Base-by-base conservation (phyloP, 805 yeast genomes). In the Wickerhamiella vanderwaltii region DNA sequence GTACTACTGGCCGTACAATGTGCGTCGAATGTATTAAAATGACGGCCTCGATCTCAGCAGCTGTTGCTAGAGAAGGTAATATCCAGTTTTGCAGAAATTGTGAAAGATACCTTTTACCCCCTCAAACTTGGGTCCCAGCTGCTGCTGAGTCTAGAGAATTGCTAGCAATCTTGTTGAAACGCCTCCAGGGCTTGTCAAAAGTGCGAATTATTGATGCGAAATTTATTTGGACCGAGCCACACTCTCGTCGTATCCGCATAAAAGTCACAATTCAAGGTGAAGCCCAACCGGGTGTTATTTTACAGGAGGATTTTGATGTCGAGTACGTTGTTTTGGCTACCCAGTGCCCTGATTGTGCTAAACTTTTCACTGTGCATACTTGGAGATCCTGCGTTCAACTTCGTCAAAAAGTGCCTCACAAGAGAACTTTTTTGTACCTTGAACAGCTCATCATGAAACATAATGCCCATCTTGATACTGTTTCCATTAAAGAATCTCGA, bases 291-390 rank as follows among this genome's bases (percentile, higher is more conserved):
- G 85, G 84, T 57, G 86, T 94, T 18, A 85, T 88, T 49, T 76
- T 91, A 25, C 96, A 93, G 59, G 98, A 91, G 64, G 73, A 81
- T 19, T 86, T 88, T 58, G 96, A 84, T 62, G 96, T 87, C 11
- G 97, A 88, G 57, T 91, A 80, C 58, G 75, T 83, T 13, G 98
- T 88, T 43, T 69, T 82, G 47, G 94, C 97, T 15, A 83, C 82
- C 82, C 98, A 91, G 68, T 91, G 99, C 69, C 79, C 95, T 3
- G 97, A 88, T 65, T 91, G 99, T 75, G 98, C 97, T 43, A 87
- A 85, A 62, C 81, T 95, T 1, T 91, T 80, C 57, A 91, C 99
- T 24, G 81, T 93, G 20, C 85, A 91, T 62, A 93, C 97, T 4
- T 91, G 98, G 98, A 80, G 91, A 63, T 96, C 99, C 24, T 76